Evolutionary conservation across 2,329 filamentous ascomycete species (phyloP), one percentile per base, ranked within the genome.

Genomic region (Graphilbum fragrans): DNA sequence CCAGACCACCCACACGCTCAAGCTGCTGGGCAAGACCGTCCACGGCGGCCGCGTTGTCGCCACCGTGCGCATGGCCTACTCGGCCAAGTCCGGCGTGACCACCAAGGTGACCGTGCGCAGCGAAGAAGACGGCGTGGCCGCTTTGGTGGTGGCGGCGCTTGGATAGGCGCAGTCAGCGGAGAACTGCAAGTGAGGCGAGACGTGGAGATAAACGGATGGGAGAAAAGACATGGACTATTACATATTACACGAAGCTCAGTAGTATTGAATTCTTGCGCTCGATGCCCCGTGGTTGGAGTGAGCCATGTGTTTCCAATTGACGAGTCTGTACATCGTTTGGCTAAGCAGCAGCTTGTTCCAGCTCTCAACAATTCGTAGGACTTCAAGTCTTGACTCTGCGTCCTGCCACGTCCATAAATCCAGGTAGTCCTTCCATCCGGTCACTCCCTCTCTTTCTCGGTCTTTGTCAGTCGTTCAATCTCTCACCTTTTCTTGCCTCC

Each of bases 11-110:
- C 92, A 98, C 62, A 88, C 87, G 4, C 80, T 98, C 58, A 96
- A 94, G 67, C 70, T 98, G 29, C 83, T 95, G 59, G 92, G 92
- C 58, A 96, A 95, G 77, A 94, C 86, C 35, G 81, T 96, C 47
- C 80, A 76, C 27, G 92, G 90, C 29, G 92, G 92, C 50, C 82
- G 82, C 55, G 90, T 98, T 16, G 86, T 88, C 42, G 84, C 83
- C 46, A 80, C 77, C 50, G 78, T 96, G 49, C 77, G 87, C 62
- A 94, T 98, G 88, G 92, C 88, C 1, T 95, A 79, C 64, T 93
- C 86, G 47, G 79, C 83, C 54, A 94, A 93, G 72, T 82, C 81
- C 38, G 92, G 92, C 40, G 87, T 96, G 21, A 95, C 92, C 44
- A 93, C 90, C 55, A 96, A 96, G 75, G 86, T 98, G 53, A 84